Conservation (phyloP, 1,139 yeast genomes). For the Meyerozyma guilliermondii region DNA sequence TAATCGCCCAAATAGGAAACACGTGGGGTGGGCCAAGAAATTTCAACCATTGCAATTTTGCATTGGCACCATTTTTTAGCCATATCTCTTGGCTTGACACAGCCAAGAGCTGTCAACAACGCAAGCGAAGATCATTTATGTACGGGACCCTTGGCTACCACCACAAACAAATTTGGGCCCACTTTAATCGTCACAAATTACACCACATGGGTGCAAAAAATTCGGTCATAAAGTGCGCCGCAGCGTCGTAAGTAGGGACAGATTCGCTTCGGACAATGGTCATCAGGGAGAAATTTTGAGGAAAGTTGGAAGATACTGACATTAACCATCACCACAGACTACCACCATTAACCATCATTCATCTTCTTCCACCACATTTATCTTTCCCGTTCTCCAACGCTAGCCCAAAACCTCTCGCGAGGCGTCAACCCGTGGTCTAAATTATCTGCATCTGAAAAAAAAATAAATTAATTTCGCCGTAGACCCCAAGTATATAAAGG, state of each 20-base stretch:
- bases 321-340: no score
- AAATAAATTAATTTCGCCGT: not conserved
- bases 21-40: slow-evolving; percentile 1
- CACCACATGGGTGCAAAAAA: not conserved
- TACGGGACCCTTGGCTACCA: no score
- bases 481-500: not conserved
- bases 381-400: no score
- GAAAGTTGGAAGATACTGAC: no score
- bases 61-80: not conserved
- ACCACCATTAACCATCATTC: no score
- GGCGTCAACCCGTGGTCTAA: slow-evolving; percentile 3
- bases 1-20: not conserved
- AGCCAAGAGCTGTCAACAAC: not conserved
- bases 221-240: not conserved
- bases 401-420: no score
- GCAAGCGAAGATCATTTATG: not conserved
- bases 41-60: not conserved
- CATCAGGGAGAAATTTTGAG: not conserved
- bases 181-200: not conserved
- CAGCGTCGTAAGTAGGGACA: not conserved
- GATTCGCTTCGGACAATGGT: not conserved
- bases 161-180: no score
- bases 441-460: not conserved
- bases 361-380: no score
- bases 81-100: not conserved